Base-by-base conservation (phyloP, 805 yeast genomes). In the Pichia gijzeniarum region DNA sequence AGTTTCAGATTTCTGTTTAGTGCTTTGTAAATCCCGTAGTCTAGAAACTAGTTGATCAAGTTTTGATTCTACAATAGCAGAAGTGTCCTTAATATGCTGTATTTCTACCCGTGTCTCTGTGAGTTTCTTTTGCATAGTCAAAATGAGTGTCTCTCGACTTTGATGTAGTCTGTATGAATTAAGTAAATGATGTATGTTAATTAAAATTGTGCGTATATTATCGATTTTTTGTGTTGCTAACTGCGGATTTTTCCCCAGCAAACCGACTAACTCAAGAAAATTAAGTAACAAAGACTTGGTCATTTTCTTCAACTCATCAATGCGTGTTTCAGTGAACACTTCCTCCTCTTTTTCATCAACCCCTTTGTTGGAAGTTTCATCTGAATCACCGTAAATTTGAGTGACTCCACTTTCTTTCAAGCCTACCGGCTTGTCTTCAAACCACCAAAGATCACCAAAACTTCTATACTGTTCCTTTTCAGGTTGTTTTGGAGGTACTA, bases 131-230 rank as follows among this genome's bases (percentile, higher is more conserved):
- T 77, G 85, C 30, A 91, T 76, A 57, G 85, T 69, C 71, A 87
- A 71, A 36, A 89, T 86, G 52, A 93, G 70, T 41, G 90, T 82
- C 57, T 93, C 99, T 43, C 97, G 72, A 3, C 95, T 84, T 60
- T 93, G 99, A 63, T 93, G 98, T 3, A 97, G 93, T 49, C 99
- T 72, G 64, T 93, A 93, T 43, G 90, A 89, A 61, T 93, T 93
- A 48, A 93, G 67, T 32, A 93, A 68, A 62, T 93, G 98, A 61
- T 93, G 97, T 52, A 93, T 80, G 59, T 93, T 93, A 59, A 91
- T 83, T 43, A 93, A 68, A 10, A 91, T 79, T 13, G 83, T 73
- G 51, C 95, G 77, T 33, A 93, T 77, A 52, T 87, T 79, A 52
- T 89, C 95, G 22, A 89, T 77, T 55, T 87, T 85, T 5, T 65